A percentile compares a stretch with the other conserved stretches of the same genome.
Conservation (phyloP, 78 protist genomes). For the Chrysochromulina tobinii region DNA sequence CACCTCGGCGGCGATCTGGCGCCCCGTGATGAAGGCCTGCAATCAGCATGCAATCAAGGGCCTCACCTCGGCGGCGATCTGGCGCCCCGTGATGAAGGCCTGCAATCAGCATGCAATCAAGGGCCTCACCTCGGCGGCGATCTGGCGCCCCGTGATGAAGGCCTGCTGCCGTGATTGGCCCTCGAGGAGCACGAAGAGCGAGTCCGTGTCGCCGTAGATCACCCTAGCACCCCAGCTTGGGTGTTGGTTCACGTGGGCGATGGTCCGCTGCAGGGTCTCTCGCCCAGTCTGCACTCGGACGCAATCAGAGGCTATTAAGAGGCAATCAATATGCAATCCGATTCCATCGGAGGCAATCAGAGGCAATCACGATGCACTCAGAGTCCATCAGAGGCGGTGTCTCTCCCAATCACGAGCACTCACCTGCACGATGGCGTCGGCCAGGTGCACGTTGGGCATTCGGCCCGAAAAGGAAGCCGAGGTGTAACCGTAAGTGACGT, state of each 20-base stretch:
- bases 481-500: conserved; percentile 98
- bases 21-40: conserved; percentile 82
- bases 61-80: conserved; percentile 72
- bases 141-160: conserved; percentile 75
- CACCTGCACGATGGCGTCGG: conserved; percentile 92
- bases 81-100: conserved; percentile 81
- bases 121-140: conserved; percentile 66
- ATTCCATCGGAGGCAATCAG: too few species aligned
- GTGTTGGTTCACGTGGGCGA: conserved; percentile 49
- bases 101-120: not conserved
- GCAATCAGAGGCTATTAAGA: not conserved
- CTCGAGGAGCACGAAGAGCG: conserved; percentile 84
- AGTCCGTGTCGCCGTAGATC: conserved; percentile 99
- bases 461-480: conserved; percentile 94
- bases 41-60: too few species aligned
- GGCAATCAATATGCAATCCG: not conserved
- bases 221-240: conserved; percentile 53
- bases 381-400: not conserved
- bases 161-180: conserved; percentile 79
- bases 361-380: too few species aligned
- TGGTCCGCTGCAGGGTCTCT: conserved; percentile 84
- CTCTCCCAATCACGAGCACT: not conserved
- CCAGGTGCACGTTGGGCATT: conserved; percentile 96
- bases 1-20: conserved; percentile 74
- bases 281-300: conserved; percentile 58